Evolutionary conservation across 2,329 filamentous ascomycete genomes (phyloP), one percentile per base, ranked within the genome.

Genomic region (Ophiostoma montium): DNA sequence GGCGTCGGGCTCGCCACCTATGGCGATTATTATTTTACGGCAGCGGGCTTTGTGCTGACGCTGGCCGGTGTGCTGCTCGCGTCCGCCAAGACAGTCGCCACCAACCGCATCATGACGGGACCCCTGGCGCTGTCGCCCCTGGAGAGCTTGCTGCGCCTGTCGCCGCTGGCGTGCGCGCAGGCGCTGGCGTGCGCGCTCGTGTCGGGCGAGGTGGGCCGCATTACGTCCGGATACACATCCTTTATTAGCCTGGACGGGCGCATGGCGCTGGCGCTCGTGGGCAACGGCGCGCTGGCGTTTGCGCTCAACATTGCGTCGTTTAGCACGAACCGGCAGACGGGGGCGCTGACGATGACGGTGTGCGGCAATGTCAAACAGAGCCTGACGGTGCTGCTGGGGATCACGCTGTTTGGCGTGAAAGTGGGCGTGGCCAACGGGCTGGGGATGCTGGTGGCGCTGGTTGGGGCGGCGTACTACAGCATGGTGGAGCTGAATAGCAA

Each of bases 61-160:
- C 67, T 75, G 27, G 59, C 75, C 8, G 74, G 74, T 49, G 72
- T 76, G 13, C 52, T 76, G 48, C 65, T 76, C 9, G 74, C 74
- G 23, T 68, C 72, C 15, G 55, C 73, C 61, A 81, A 81, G 68
- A 80, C 76, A 1, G 73, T 82, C 23, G 74, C 75, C 19, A 79
- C 76, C 27, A 81, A 81, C 63, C 71, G 74, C 57, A 70, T 81
- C 57, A 78, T 80, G 74, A 81, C 77, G 9, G 76, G 76, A 27
- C 68, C 70, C 5, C 68, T 80, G 23, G 68, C 70, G 19, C 70
- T 80, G 5, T 71, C 74, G 1, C 70, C 76, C 2, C 66, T 79
- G 53, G 78, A 82, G 58, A 69, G 80, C 21, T 70, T 80, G 23
- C 68, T 76, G 57, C 71, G 75, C 60, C 75, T 80, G 72, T 77